Conservation (phyloP, 306 rosid species). For the Alnus rubra region DNA sequence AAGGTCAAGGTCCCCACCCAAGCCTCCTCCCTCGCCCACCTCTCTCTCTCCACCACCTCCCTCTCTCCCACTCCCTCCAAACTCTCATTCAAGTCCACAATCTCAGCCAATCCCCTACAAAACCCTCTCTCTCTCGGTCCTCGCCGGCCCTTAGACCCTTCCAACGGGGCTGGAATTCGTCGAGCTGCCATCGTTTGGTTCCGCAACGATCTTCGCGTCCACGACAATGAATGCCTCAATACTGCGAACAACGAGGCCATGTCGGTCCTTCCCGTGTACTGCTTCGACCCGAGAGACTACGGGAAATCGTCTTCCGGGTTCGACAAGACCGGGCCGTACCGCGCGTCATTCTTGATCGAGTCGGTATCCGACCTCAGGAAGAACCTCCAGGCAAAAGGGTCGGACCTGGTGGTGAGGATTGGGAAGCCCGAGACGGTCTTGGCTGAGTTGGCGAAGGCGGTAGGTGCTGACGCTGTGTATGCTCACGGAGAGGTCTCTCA, state of each 20-base stretch:
- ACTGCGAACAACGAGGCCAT: slow-evolving; percentile 75
- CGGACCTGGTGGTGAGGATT: slow-evolving; percentile 80
- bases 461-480: slow-evolving; percentile 83
- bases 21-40: slow-evolving; percentile 72
- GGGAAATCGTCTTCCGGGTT: slow-evolving; percentile 89
- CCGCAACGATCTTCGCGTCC: slow-evolving; percentile 86
- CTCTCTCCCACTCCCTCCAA: slow-evolving; percentile 45
- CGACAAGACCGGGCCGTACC: slow-evolving; percentile 81
- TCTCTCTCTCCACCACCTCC: slow-evolving; percentile 61
- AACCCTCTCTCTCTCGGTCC: slow-evolving; percentile 65
- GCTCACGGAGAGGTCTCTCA: slow-evolving; percentile 82
- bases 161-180: slow-evolving; percentile 76
- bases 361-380: slow-evolving; percentile 75
- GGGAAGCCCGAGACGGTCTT: slow-evolving; percentile 85
- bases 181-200: slow-evolving; percentile 88
- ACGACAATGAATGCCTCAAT: slow-evolving; percentile 79
- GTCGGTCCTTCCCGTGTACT: slow-evolving; percentile 84
- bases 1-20: slow-evolving; percentile 74
- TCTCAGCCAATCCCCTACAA: slow-evolving; percentile 74
- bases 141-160: slow-evolving; percentile 79
- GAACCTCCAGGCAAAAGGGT: slow-evolving; percentile 76
- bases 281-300: slow-evolving; percentile 87
- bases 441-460: slow-evolving; percentile 71
- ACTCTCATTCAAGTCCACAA: slow-evolving; percentile 64
- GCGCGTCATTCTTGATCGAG: slow-evolving; percentile 70